Conservation (phyloP, 1,284 basidiomycete species). For the Sanghuangporus weigelae region DNA sequence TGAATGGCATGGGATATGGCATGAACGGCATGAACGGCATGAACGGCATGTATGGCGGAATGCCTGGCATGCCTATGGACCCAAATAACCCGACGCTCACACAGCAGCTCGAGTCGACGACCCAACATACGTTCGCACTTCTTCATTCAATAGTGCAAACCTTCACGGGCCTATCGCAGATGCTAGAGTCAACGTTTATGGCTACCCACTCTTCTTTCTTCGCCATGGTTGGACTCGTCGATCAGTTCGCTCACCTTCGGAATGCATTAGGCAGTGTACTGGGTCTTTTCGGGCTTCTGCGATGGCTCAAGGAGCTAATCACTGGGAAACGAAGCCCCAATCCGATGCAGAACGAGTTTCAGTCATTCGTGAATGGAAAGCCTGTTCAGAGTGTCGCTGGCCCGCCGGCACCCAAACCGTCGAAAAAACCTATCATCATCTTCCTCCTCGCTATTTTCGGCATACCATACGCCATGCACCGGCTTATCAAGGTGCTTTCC, state of each 20-base stretch:
- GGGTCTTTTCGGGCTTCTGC: constrained; percentile 83
- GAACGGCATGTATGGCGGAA: constrained; percentile 24
- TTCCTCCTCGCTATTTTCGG: constrained; percentile 97
- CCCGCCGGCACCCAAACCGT: constrained; percentile 52
- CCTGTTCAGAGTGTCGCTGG: constrained; percentile 52
- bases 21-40: constrained; percentile 28
- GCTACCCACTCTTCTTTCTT: constrained; percentile 98
- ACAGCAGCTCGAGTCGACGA: constrained; percentile 84
- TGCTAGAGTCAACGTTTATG: constrained; percentile 98
- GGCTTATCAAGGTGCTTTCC: constrained; percentile 78
- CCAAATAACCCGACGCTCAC: constrained; percentile 65
- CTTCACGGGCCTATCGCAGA: constrained; percentile 93
- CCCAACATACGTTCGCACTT: constrained; percentile 89
- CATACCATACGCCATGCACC: constrained; percentile 91
- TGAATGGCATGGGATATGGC: constrained; percentile 35
- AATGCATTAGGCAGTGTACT: constrained; percentile 93
- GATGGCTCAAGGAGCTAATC: constrained; percentile 72
- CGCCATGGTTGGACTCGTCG: constrained; percentile 97
- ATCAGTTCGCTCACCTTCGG: constrained; percentile 89
- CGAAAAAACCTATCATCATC: constrained; percentile 87
- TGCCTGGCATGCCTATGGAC: constrained; percentile 45
- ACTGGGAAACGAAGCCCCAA: constrained; percentile 41
- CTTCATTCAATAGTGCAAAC: constrained; percentile 95
- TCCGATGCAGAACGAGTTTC: constrained; percentile 55
- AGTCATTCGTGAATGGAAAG: constrained; percentile 61